phyloP scores from a whole-genome alignment of 306 rosid species.

The Corylus heterophylla region DNA sequence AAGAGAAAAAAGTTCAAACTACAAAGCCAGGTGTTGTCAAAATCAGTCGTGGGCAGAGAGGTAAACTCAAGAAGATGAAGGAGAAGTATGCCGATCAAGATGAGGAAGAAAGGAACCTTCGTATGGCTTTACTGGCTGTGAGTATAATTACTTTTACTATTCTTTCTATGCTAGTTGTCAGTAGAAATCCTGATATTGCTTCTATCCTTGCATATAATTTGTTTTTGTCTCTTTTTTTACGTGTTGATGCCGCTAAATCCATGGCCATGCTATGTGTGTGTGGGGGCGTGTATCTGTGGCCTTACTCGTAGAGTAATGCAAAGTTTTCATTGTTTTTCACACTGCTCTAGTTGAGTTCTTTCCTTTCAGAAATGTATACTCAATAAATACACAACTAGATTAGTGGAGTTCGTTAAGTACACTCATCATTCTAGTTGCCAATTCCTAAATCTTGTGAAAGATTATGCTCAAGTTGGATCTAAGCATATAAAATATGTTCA shows the following conservation, averaged over 20 bases:
- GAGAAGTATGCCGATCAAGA: conserved; percentile 97
- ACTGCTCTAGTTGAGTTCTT: background rate
- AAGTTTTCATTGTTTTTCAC: background rate
- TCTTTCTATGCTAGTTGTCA: background rate
- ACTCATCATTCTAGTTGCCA: background rate
- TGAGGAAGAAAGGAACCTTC: conserved; percentile 92
- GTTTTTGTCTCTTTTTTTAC: background rate
- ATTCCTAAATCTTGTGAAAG: background rate
- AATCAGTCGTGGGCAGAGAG: conserved; percentile 80
- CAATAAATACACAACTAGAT: background rate
- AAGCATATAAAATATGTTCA: background rate
- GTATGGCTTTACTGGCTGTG: conserved; percentile 97
- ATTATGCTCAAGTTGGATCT: background rate
- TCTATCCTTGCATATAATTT: conserved; percentile 5
- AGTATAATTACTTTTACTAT: conserved; percentile 42
- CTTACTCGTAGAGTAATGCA: background rate
- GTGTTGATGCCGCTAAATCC: background rate
- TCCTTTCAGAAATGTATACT: background rate
- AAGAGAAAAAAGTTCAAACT: conserved; percentile 53
- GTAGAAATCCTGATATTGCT: background rate
- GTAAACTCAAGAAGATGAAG: conserved; percentile 87
- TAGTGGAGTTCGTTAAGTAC: background rate
- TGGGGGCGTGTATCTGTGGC: background rate
- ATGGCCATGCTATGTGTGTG: background rate
- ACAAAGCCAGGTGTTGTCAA: conserved; percentile 61